phyloP scores from a whole-genome alignment of 768 basidiomycete genomes.

The Rhodotorula babjevae region DNA sequence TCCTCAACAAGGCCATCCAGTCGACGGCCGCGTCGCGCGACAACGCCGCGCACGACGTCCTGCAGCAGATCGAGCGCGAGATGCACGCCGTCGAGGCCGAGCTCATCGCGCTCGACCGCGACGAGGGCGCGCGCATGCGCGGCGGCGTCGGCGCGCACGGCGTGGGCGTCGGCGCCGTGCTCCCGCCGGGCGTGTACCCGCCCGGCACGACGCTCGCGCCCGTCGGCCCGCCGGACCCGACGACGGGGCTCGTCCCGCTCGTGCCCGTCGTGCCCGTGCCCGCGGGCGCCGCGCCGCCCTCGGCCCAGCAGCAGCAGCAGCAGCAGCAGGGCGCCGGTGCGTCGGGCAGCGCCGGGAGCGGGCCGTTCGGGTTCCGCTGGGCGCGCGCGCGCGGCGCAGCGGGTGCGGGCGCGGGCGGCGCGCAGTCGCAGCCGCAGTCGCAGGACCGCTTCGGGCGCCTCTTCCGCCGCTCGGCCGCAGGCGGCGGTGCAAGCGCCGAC shows the following conservation, averaged over 20 bases:
- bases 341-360: neutral
- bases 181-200: neutral
- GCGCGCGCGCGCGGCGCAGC: neutral
- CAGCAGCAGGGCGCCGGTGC: neutral
- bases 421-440: slow-evolving; percentile 15
- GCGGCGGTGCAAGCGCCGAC: neutral
- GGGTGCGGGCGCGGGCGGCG: neutral
- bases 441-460: slow-evolving; percentile 22
- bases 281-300: neutral
- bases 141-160: neutral
- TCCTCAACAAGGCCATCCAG: slow-evolving; percentile 33
- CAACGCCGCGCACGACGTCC: slow-evolving; percentile 17
- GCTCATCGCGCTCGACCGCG: slow-evolving; percentile 37
- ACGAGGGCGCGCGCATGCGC: slow-evolving; percentile 25
- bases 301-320: neutral
- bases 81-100: slow-evolving; percentile 31
- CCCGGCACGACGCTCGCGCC: neutral
- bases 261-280: slow-evolving; percentile 2
- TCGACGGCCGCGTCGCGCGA: slow-evolving; percentile 14
- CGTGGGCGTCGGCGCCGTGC: neutral
- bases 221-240: neutral
- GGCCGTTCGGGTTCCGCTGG: slow-evolving; percentile 16
- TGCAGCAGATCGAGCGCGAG: slow-evolving; percentile 30
- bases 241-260: slow-evolving; percentile 1
- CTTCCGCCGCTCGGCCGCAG: slow-evolving; percentile 19